Conservation (phyloP, 345 rosid species). For the Eucalyptus guilfoylei region DNA sequence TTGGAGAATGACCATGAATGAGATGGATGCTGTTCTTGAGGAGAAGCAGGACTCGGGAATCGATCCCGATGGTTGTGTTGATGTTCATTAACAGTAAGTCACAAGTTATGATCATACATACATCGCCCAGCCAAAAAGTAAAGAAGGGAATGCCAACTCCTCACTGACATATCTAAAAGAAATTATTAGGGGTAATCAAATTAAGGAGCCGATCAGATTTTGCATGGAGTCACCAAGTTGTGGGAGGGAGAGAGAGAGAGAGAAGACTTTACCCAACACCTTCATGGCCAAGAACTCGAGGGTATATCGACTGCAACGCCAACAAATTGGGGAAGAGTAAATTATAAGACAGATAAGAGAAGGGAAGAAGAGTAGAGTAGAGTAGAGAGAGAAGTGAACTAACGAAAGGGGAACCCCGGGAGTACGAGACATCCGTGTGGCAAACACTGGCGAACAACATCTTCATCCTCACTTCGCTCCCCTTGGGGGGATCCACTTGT, state of each 20-base stretch:
- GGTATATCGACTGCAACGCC: conserved; percentile 27
- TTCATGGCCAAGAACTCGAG: conserved; percentile 71
- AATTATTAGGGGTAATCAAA: background rate
- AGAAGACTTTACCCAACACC: conserved; percentile 53
- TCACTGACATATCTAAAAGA: background rate
- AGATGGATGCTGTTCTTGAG: background rate
- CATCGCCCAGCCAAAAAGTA: background rate
- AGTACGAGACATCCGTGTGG: conserved; percentile 30
- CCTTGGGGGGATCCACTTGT: conserved; percentile 55
- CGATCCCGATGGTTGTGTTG: background rate
- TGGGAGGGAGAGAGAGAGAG: background rate
- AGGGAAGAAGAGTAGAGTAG: background rate
- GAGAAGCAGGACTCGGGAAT: background rate
- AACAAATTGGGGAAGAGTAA: background rate
- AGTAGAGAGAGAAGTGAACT: background rate
- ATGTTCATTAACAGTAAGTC: background rate
- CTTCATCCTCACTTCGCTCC: conserved; percentile 49
- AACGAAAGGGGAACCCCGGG: conserved; percentile 20
- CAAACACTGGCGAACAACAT: conserved; percentile 59
- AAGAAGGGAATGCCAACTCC: background rate
- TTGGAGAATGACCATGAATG: background rate
- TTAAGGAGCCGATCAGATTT: background rate
- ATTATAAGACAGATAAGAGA: background rate
- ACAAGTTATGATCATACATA: background rate
- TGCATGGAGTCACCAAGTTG: background rate